These are phyloP conservation scores for Dalbergia cochinchinensis DNA, from an alignment of 306 rosid species.

Conservation along the genomic window DNA sequence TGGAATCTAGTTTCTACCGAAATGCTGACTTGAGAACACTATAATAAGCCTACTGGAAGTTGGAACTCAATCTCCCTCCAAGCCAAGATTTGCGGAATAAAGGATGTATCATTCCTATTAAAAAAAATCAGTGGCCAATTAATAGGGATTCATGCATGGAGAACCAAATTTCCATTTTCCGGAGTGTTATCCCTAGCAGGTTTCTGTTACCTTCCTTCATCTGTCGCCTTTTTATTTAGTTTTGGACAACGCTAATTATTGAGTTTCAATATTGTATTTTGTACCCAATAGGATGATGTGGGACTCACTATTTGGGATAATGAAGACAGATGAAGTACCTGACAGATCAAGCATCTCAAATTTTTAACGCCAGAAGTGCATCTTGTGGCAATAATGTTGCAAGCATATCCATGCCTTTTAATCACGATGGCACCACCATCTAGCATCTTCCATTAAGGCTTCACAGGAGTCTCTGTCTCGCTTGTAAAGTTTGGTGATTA, in stretches of 20 bases:
- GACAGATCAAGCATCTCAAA: not conserved
- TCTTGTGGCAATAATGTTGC: conserved; percentile 26
- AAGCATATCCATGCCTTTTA: conserved; percentile 39
- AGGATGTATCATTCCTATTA: not conserved
- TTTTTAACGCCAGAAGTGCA: not conserved
- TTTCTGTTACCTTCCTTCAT: not conserved
- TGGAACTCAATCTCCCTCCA: not conserved
- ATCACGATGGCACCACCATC: not conserved
- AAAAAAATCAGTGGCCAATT: not conserved
- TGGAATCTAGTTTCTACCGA: not conserved
- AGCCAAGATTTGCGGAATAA: not conserved
- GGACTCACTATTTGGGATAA: conserved; percentile 18
- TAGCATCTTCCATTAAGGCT: conserved; percentile 2
- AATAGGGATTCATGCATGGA: not conserved
- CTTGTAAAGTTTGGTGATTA: not conserved
- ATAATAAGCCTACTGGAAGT: not conserved
- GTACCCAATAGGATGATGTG: not conserved
- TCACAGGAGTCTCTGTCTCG: not conserved
- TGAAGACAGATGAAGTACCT: conserved; percentile 24
- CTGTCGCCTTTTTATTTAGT: not conserved
- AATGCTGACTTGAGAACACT: not conserved
- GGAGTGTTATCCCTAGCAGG: not conserved
- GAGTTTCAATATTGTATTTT: not conserved
- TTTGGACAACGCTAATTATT: not conserved
- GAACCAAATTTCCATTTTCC: not conserved